Evolutionary conservation across 257 asterid genomes (phyloP), one percentile per base, ranked within the genome.

Genomic region (Solanum sitiens): DNA sequence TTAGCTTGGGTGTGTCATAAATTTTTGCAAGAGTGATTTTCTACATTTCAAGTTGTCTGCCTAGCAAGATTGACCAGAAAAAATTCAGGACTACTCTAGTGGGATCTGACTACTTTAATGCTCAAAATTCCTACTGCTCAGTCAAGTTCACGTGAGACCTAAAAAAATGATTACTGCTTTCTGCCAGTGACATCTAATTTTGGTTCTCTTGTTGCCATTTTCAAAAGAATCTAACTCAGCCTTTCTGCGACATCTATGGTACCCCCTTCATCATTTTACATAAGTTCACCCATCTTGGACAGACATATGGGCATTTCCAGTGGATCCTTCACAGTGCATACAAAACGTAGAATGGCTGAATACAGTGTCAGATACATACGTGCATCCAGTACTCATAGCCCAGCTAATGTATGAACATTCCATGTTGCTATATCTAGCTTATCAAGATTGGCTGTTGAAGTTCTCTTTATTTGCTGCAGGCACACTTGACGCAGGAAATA

Each of bases 401-500:
- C 23, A 50, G 32, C 45, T 82, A 82, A 18, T 82, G 70, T 50
- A 50, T 14, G 85, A 80, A 82, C 20, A 16, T 47, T 35, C 27
- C 44, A 18, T 50, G 20, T 80, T 30, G 32, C 53, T 82, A 50
- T 82, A 30, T 50, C 32, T 53, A 50, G 21, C 18, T 82, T 82
- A 50, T 50, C 50, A 18, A 18, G 16, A 82, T 50, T 4, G 7
- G 86, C 32, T 16, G 45, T 50, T 50, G 16, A 50, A 50, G 45
- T 82, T 82, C 25, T 50, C n/a, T 30, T 82, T 86, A 50, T 86
- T 77, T 89, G 87, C 84, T 89, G 74, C 61, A 87, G 91, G 92
- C 82, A 87, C 85, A 88, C 82, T 88, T 90, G 88, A 87, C 56
- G 86, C 90, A 83, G 95, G 94, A 86, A 91, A 87, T 85, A 90